Evolutionary conservation across 2,329 filamentous ascomycete species (phyloP).

Genomic region (Scedosporium minutisporum): DNA sequence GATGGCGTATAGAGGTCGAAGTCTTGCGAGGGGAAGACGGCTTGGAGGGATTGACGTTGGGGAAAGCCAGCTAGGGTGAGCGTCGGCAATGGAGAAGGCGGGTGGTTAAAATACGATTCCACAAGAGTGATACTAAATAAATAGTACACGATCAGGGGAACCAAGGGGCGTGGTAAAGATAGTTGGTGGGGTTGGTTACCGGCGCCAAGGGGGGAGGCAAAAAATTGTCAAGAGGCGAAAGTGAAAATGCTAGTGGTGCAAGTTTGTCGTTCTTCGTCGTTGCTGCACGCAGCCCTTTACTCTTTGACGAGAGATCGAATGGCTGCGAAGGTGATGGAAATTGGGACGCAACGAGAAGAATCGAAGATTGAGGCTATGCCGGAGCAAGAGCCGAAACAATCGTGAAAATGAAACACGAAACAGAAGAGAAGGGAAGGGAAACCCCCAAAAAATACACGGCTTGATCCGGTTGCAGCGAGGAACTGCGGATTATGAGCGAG

Average conservation of each 20-base stretch:
- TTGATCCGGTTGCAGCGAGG: neutral
- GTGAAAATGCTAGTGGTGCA: neutral
- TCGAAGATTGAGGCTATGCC: neutral
- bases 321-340: neutral
- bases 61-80: too few relatives aligned
- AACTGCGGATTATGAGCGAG: neutral
- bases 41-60: neutral
- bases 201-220: neutral
- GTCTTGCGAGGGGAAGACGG: neutral
- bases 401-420: neutral
- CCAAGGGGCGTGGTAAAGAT: neutral
- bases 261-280: neutral
- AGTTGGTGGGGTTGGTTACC: neutral
- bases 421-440: neutral
- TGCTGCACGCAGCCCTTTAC: neutral
- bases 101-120: neutral
- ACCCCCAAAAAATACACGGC: neutral
- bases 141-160: neutral
- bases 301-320: neutral
- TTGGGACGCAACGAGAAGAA: neutral
- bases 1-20: neutral
- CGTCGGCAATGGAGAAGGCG: neutral
- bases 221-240: neutral
- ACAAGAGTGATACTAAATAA: neutral
- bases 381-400: neutral